These are phyloP conservation scores for Nematodospora valgi DNA, from an alignment of 805 yeast species.

Conservation along the genomic window DNA sequence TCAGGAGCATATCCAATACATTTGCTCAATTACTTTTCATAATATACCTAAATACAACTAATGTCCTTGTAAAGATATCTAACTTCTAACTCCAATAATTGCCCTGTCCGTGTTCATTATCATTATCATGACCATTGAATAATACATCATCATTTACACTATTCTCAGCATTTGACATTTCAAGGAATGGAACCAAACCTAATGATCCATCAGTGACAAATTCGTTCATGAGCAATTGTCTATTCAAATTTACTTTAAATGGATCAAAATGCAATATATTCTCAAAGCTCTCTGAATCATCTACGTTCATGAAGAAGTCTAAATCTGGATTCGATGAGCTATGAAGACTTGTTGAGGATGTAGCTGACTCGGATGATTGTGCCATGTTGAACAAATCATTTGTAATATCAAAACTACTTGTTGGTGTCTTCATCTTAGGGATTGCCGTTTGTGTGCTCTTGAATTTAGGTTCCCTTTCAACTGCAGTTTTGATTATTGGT, in stretches of 20 bases:
- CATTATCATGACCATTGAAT: constrained; percentile 3
- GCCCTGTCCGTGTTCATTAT: background rate
- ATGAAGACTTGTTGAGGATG: background rate
- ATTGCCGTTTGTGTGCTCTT: constrained; percentile 1
- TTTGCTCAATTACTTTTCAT: too few species aligned
- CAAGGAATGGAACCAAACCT: constrained; percentile 69
- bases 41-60: too few species aligned
- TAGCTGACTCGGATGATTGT: background rate
- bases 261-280: constrained; percentile 36
- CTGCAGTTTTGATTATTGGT: constrained; percentile 23
- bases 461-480: constrained; percentile 17
- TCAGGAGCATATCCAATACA: too few species aligned
- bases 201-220: constrained; percentile 82
- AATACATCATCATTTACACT: too few species aligned
- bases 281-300: constrained; percentile 10
- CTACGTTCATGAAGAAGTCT: constrained; percentile 2
- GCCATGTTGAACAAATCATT: constrained; percentile 6
- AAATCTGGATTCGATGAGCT: background rate
- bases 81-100: constrained; percentile 3
- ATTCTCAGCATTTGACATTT: constrained; percentile 14
- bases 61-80: too few species aligned
- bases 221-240: constrained; percentile 36
- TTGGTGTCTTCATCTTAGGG: constrained; percentile 1
- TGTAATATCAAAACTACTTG: constrained; percentile 5
- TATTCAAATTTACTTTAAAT: constrained; percentile 28